Base-by-base conservation (phyloP, 2,329 filamentous ascomycete genomes). In the Colletotrichum sp. region DNA sequence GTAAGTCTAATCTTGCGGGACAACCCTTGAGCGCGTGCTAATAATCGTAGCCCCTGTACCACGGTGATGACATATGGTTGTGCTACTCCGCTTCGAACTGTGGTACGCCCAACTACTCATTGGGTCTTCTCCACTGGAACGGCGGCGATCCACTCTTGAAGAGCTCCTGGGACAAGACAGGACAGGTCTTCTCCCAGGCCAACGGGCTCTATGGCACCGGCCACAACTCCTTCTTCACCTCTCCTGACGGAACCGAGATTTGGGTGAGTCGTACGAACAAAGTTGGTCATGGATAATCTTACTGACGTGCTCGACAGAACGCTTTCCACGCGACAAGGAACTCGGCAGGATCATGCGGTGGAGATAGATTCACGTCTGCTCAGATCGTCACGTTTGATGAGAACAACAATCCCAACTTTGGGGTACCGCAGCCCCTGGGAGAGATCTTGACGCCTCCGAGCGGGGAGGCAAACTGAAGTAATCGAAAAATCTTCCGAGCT, bases 1-100 rank as follows among this genome's bases (percentile, higher is more conserved):
- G 55, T 57, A 57, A 57, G 52, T 4, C 1, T 28, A 0, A 4
- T 6, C 7, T 8, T n/a, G 0, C 5, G 13, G 1, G 1, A 24
- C 24, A 12, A 1, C 2, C 7, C 24, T 16, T 18, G 12, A 26
- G 13, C 52, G 10, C n/a, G 5, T 49, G 6, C 52, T 57, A 2
- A 57, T 0, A 28, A 0, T 10, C 7, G 2, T 6, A 57, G 52
- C 52, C 52, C 26, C 2, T 57, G 55, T 59, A 59, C 3, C 55
- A 59, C 0, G 55, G 55, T 10, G 55, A 59, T 16, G 55, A 59
- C 24, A 59, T 59, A 4, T 59, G 55, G 55, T 13, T 59, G 55
- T 59, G 55, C 55, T 59, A 59, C 55, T 59, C 55, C 55, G 55
- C 55, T 59, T 59, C 55, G 1, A 59, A 59, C 55, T 59, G 55